phyloP scores from a whole-genome alignment of 129 eudicot genomes.

The carrot (Daucus carota) region DNA sequence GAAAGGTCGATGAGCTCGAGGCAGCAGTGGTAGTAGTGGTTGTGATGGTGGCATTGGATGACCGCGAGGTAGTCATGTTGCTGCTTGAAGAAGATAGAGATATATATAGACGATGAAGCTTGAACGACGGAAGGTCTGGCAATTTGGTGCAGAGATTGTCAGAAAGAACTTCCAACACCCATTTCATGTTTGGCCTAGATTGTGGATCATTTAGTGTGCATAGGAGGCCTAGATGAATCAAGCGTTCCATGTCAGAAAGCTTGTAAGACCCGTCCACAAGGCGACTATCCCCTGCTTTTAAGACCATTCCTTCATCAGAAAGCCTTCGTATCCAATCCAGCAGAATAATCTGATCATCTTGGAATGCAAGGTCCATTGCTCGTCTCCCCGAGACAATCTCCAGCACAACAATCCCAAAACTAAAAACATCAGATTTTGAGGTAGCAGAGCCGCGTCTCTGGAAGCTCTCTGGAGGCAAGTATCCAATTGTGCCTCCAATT shows the following conservation, averaged over 20 bases:
- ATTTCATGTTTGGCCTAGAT: slow-evolving; percentile 74
- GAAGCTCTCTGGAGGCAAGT: slow-evolving; percentile 86
- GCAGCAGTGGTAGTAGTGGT: slow-evolving; percentile 19
- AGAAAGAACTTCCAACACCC: slow-evolving; percentile 65
- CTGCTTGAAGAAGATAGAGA: slow-evolving; percentile 37
- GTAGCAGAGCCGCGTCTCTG: slow-evolving; percentile 49
- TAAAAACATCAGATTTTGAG: slow-evolving; percentile 84
- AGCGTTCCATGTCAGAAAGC: slow-evolving; percentile 48
- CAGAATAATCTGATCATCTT: slow-evolving; percentile 68
- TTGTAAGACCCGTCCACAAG: slow-evolving; percentile 58
- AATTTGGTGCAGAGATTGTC: slow-evolving; percentile 34
- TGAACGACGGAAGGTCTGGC: slow-evolving; percentile 68
- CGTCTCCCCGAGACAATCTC: slow-evolving; percentile 77
- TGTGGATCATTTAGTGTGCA: slow-evolving; percentile 77
- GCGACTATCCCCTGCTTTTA: slow-evolving; percentile 46
- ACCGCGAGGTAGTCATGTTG: slow-evolving; percentile 19
- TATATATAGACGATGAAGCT: slow-evolving; percentile 56
- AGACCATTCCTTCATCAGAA: slow-evolving; percentile 41
- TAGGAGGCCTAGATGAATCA: slow-evolving; percentile 52
- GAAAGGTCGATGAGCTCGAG: slow-evolving; percentile 29
- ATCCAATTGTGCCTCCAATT: slow-evolving; percentile 88
- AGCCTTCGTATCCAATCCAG: slow-evolving; percentile 72
- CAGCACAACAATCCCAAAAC: slow-evolving; percentile 77
- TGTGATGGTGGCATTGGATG: slow-evolving; percentile 15
- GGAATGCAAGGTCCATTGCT: slow-evolving; percentile 71